Base-by-base conservation (phyloP, 169 alveolate genomes). In the Babesia bovis region DNA sequence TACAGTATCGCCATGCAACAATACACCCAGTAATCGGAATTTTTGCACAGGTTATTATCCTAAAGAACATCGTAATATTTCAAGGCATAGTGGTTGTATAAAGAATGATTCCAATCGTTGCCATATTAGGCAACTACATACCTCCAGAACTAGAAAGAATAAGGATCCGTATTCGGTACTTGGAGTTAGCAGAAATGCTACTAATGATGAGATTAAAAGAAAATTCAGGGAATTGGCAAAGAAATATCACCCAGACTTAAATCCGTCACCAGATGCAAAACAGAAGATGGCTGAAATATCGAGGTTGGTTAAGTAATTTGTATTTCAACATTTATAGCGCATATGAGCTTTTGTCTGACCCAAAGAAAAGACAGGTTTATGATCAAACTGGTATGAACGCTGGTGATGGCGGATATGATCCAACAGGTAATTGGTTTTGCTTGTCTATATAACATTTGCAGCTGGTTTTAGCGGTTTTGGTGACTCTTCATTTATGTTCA, bases 241-340 rank as follows among this genome's bases (percentile, higher is more conserved):
- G 71, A 92, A 94, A 74, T 94, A 91, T 83, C 97, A 95, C 85
- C 98, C 98, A 19, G 98, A 95, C 82, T 87, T 91, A 44, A 95
- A 95, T 74, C 96, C 97, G 19, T 93, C 98, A 2, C 94, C 94
- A 21, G 95, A 89, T 71, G 96, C 98, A 32, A 94, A 96, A 73
- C 96, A 93, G 73, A 94, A 94, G 82, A 94, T 96, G 94, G 95
- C 97, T 21, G 93, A 91, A 82, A 94, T 96, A 41, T 88, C 95
- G 28, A 91, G 94, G 96, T 94, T 17, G 23, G n/a, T 19, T 40
- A 58, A 35, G 36, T 19, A 36, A 2, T 7, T 10, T 7, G 55
- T 3, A 40, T 44, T 82, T 28, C 2, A 3, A 6, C 21, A 10
- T 35, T 45, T 4, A 55, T 83, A 95, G 97, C 65, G 98, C 98